Evolutionary conservation across 1,139 yeast species (phyloP).

Genomic region (Candida sanyaensis): DNA sequence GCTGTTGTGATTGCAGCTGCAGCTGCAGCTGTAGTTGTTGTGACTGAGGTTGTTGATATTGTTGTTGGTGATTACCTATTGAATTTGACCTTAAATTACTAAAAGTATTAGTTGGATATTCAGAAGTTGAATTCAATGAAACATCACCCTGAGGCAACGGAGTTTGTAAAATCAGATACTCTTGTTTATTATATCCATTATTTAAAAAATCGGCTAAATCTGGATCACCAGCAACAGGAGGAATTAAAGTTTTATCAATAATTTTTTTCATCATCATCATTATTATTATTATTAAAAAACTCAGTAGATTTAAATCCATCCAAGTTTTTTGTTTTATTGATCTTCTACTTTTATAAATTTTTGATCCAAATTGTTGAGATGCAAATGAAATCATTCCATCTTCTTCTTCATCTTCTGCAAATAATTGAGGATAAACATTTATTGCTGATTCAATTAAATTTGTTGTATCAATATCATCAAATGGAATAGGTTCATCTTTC

Average conservation of each 20-base stretch:
- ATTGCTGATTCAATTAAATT: slow-evolving; percentile 39
- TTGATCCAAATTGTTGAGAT: slow-evolving; percentile 41
- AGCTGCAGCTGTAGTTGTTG: slow-evolving; percentile 6
- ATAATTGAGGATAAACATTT: slow-evolving; percentile 35
- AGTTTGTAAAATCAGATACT: slow-evolving; percentile 2
- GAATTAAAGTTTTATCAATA: slow-evolving; percentile 33
- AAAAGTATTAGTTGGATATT: slow-evolving; percentile 31
- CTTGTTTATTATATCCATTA: slow-evolving; percentile 7
- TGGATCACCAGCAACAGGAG: slow-evolving; percentile 23
- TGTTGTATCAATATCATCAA: slow-evolving; percentile 44
- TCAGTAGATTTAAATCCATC: slow-evolving; percentile 37
- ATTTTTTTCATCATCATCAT: slow-evolving; percentile 20
- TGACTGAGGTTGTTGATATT: background rate
- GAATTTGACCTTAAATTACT: slow-evolving; percentile 23
- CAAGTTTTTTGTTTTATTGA: slow-evolving; percentile 34
- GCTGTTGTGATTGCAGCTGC: slow-evolving; percentile 15
- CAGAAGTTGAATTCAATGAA: slow-evolving; percentile 25
- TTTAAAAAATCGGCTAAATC: slow-evolving; percentile 10
- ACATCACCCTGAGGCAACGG: slow-evolving; percentile 9
- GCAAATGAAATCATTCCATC: slow-evolving; percentile 36
- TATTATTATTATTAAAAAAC: slow-evolving; percentile 19
- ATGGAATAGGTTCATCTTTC: slow-evolving; percentile 44
- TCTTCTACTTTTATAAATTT: slow-evolving; percentile 36
- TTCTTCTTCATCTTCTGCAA: slow-evolving; percentile 45
- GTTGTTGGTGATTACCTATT: slow-evolving; percentile 11